Evolutionary conservation across 495 filamentous ascomycete species (phyloP).

Genomic region (Clohesyomyces aquaticus): DNA sequence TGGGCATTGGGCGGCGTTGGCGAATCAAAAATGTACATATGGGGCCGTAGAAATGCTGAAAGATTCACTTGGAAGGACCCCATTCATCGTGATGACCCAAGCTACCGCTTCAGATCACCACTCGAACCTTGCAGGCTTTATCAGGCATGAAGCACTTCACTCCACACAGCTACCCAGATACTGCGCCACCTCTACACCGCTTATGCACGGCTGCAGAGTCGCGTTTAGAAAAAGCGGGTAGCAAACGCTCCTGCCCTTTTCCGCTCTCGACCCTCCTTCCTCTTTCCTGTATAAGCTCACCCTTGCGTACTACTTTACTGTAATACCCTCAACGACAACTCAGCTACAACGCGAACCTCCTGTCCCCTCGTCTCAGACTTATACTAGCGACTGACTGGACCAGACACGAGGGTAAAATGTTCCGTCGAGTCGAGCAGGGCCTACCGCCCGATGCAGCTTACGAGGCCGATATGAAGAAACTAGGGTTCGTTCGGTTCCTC

Average conservation of each 20-base stretch:
- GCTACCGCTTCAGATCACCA: too few relatives aligned
- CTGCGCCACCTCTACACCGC: background rate
- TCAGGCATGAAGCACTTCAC: too few relatives aligned
- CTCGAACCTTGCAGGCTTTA: too few relatives aligned
- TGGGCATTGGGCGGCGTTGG: conserved; percentile 24
- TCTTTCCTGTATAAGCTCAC: too few relatives aligned
- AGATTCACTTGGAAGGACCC: too few relatives aligned
- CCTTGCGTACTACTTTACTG: too few relatives aligned
- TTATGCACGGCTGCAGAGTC: background rate
- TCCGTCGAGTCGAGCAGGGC: conserved; percentile 62
- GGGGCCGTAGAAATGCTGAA: conserved; percentile 18
- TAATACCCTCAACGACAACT: too few relatives aligned
- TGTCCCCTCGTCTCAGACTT: too few relatives aligned
- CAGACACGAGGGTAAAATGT: too few relatives aligned
- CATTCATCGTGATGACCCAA: too few relatives aligned
- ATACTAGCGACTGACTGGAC: too few relatives aligned
- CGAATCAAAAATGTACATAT: background rate
- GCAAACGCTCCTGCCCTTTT: background rate
- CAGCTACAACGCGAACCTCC: background rate
- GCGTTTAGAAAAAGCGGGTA: background rate
- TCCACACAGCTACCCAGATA: too few relatives aligned
- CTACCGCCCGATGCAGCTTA: conserved; percentile 74
- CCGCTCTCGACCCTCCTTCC: background rate
- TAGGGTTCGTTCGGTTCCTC: conserved; percentile 62
- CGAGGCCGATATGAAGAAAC: conserved; percentile 61